Conservation (phyloP, 1,284 basidiomycete species). For the Tilletiaria anomala region DNA sequence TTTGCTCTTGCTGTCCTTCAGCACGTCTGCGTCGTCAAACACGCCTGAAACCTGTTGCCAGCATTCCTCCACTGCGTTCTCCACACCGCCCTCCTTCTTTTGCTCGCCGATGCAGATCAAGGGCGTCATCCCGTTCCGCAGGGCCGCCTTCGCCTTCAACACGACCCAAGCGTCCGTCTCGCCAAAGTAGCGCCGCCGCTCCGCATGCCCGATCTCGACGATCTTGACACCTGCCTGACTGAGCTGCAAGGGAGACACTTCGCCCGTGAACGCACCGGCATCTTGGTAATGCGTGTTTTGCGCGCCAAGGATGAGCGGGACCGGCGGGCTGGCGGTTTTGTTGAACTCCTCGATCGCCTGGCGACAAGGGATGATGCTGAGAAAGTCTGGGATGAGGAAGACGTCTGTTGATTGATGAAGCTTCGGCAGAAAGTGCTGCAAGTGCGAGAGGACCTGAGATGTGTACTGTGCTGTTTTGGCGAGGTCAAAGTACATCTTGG, state of each 20-base stretch:
- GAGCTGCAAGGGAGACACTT: conserved; percentile 26
- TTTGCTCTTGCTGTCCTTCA: neutral
- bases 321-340: neutral
- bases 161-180: conserved; percentile 27
- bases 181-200: conserved; percentile 22
- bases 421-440: conserved; percentile 2
- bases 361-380: conserved; percentile 13
- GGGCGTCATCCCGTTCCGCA: conserved; percentile 17
- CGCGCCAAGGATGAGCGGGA: conserved; percentile 17
- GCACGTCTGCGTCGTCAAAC: conserved; percentile 3
- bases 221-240: conserved; percentile 21
- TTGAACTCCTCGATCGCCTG: conserved; percentile 4
- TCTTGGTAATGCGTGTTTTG: conserved; percentile 25
- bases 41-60: conserved; percentile 25
- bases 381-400: conserved; percentile 33
- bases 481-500: conserved; percentile 37
- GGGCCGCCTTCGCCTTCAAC: conserved; percentile 17
- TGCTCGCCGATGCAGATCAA: conserved; percentile 31
- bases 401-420: conserved; percentile 11
- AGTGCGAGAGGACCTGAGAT: conserved; percentile 5
- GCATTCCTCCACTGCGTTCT: conserved; percentile 19
- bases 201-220: conserved; percentile 34
- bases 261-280: conserved; percentile 26
- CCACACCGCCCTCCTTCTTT: conserved; percentile 9
- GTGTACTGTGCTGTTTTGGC: conserved; percentile 11